Evolutionary conservation across 2,329 filamentous ascomycete species (phyloP), one percentile per base, ranked within the genome.

Genomic region (Sporothrix curviconia): DNA sequence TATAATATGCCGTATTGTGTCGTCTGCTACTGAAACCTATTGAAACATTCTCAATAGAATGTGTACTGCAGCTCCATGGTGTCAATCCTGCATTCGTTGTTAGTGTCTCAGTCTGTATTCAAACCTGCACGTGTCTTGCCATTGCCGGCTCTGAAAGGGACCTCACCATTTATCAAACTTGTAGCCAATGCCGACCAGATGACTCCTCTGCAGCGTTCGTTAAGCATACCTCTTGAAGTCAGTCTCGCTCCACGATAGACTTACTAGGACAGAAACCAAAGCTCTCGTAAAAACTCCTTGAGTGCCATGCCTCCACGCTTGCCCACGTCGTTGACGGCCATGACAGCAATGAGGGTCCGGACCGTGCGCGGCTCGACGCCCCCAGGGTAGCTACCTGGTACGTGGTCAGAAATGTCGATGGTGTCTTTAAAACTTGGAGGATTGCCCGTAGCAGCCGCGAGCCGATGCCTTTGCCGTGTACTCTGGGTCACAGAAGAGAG

Each of bases 401-500:
- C 2, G 32, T 28, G 4, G 34, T 4, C 3, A 46, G 22, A 19
- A 34, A 54, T 0, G 36, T 17, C 3, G 37, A 15, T 9, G 56
- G 50, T 11, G 24, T 12, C 15, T 37, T 25, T n/a, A 58, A 25
- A 8, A 54, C 50, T 17, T n/a, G 40, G 7, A 58, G 19, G 6
- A 58, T 32, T 15, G 37, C 49, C 22, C 14, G 25, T 3, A 58
- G 50, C 36, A 58, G 25, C 17, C 30, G 34, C 14, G 56, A 54
- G n/a, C 56, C 56, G 34, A 58, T 36, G 25, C 56, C 50, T 12
- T 42, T 25, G 6, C 49, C n/a, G 28, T 49, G 42, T 54, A 43
- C 5, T 12, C 42, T 11, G 51, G 32, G 25, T 54, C 49, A 42
- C 56, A 58, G 42, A 54, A 58, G n/a, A 58, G 34, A 24, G 49